Evolutionary conservation across 148 eudicot species (phyloP), one percentile per base, ranked within the genome.

Genomic region (Camellia japonica): DNA sequence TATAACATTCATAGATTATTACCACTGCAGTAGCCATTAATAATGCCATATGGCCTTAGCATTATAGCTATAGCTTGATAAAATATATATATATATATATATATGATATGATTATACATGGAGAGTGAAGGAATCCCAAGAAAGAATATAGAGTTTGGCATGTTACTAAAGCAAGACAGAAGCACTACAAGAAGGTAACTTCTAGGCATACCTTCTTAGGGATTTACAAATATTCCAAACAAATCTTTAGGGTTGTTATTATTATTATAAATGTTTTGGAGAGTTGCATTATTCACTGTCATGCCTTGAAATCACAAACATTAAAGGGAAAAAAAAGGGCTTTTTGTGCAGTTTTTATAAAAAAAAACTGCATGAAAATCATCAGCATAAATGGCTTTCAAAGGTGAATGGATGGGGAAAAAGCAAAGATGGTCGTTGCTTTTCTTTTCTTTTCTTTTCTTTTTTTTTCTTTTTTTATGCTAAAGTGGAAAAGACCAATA

Each of bases 81-180:
- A 60, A 71, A 47, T 66, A 14, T 44, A 74, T 41, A 51, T 47
- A 80, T 41, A 51, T 47, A 80, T 44, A 47, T 66, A 14, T 44
- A 77, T 43, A 60, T 42, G 56, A n/a, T 47, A 80, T 80, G 47
- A 49, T 54, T 62, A 70, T 41, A 71, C 61, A 82, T 56, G n/a
- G 9, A 71, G 78, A 76, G 83, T 67, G 83, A 85, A 79, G 76
- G 88, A 83, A 86, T 86, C 89, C 87, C 89, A 84, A 84, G 86
- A 79, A 86, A 74, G 86, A 81, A 86, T 81, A 56, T 56, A 79
- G 77, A 81, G 79, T 84, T 86, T 84, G 89, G 84, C 87, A 86
- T 83, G 86, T 83, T 86, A 83, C 86, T 78, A 80, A 74, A 80
- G 86, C 84, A 55, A 86, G 86, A 86, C 80, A 83, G 80, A 74